Base-by-base conservation (phyloP, 345 rosid genomes). In the Toxicodendron radicans region DNA sequence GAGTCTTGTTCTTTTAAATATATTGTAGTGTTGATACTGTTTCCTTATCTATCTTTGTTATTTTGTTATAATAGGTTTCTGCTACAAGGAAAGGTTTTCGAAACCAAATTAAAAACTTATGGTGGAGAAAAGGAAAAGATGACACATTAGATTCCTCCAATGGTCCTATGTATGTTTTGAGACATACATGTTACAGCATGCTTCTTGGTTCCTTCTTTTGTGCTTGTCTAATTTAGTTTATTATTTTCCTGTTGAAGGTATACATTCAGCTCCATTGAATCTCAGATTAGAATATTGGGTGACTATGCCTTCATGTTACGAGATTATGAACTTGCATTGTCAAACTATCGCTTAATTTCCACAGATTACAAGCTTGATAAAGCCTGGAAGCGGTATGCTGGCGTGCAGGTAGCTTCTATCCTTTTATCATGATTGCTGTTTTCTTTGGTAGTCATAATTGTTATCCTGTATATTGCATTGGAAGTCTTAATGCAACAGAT, bases 81-180 rank as follows among this genome's bases (percentile, higher is more conserved):
- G 91, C 95, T 38, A 90, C 97, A 64, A 91, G 99, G 88, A 95
- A 89, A 87, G 99, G 98, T 66, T 91, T 95, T 78, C 85, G 85
- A 88, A 95, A 95, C 87, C 98, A 93, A 79, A 78, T 95, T 16
- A 93, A 93, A 82, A 95, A 93, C 79, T 87, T 95, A 46, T 95
- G 98, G 98, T 95, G 99, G 99, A 91, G 99, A 80, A 95, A 95
- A 89, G 99, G 97, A 70, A 95, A 93, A 88, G 99, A 93, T 8
- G 99, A 95, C 56, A 72, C 79, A 48, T 63, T 76, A 7, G 98
- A 95, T 67, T 75, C 92, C 53, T 65, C 89, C 57, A 80, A 74
- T 82, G 97, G 97, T 73, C 79, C 90, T 64, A 84, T 76, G 97
- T 93, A 87, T 77, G 95, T 78, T 75, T 75, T 68, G 67, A 70